Conservation (phyloP, 768 basidiomycete genomes). For the Hydnum rufescens region DNA sequence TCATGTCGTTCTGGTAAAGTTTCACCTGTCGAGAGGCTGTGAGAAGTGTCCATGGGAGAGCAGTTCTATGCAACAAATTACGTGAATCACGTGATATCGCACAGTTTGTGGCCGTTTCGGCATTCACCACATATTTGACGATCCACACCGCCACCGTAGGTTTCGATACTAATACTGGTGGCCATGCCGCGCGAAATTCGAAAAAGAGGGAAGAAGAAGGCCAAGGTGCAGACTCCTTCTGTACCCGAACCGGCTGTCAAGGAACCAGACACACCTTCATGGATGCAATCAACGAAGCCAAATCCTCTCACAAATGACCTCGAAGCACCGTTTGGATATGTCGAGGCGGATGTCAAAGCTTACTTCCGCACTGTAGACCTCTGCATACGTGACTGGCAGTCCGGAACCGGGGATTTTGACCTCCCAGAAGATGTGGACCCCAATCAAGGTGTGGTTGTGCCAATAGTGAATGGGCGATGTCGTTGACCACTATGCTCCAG, state of each 20-base stretch:
- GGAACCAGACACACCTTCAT: slow-evolving; percentile 23
- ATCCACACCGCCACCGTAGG: background rate
- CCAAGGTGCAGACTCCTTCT: slow-evolving; percentile 13
- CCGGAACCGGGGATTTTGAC: slow-evolving; percentile 22
- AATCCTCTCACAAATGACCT: background rate
- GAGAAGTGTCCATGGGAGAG: too few relatives aligned
- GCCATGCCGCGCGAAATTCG: slow-evolving; percentile 7
- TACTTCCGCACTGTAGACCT: slow-evolving; percentile 81
- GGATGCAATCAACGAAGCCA: slow-evolving; percentile 19
- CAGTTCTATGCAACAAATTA: background rate
- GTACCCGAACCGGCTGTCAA: slow-evolving; percentile 54
- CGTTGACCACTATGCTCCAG: slow-evolving; percentile 21
- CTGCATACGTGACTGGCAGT: slow-evolving; percentile 65
- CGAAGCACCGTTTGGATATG: slow-evolving; percentile 76
- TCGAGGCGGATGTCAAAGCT: slow-evolving; percentile 78
- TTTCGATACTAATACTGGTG: background rate
- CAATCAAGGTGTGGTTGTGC: slow-evolving; percentile 36
- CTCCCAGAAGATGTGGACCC: slow-evolving; percentile 31
- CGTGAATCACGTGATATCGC: too few relatives aligned
- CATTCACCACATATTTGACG: too few relatives aligned
- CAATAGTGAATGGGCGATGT: background rate
- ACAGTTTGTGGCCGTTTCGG: too few relatives aligned
- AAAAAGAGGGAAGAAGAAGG: slow-evolving; percentile 9
- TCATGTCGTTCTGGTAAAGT: too few relatives aligned
- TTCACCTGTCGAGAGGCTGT: too few relatives aligned